Evolutionary conservation across 192 early-diverging fungal genomes (phyloP).

Genomic region (Linnemannia elongata): DNA sequence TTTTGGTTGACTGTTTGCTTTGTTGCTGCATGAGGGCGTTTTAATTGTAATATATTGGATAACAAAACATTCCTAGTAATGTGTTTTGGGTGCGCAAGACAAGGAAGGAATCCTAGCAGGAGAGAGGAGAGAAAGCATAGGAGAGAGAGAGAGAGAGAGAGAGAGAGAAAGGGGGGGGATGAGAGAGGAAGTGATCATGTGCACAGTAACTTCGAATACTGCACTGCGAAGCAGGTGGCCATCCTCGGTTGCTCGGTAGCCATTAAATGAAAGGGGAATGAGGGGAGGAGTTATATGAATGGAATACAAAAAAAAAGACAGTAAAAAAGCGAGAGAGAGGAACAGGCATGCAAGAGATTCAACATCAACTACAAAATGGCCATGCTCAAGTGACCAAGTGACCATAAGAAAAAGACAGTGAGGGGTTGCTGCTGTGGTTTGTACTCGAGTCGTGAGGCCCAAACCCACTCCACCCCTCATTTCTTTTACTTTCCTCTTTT

Average conservation of each 20-base stretch:
- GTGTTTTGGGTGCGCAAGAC: not conserved
- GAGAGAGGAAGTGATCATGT: not conserved
- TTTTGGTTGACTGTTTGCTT: not conserved
- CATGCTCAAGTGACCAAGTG: no score
- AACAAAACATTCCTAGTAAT: conserved; percentile 3
- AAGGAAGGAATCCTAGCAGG: not conserved
- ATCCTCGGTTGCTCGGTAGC: no score
- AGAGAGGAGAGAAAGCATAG: not conserved
- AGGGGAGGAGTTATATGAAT: no score
- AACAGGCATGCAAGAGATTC: no score
- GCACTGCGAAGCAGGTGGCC: not conserved
- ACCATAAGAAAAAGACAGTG: not conserved
- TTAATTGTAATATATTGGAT: not conserved
- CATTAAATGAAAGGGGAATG: not conserved
- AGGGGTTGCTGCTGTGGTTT: not conserved
- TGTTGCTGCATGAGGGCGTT: not conserved
- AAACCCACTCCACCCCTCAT: not conserved
- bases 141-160: no score
- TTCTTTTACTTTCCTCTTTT: not conserved
- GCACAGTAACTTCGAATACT: not conserved
- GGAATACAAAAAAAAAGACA: not conserved
- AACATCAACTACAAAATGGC: no score
- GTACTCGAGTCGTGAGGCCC: no score
- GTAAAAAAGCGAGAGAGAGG: not conserved
- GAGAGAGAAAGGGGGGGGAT: no score